Evolutionary conservation across 192 early-diverging fungal genomes (phyloP).

Genomic region (Umbelopsis isabellina): DNA sequence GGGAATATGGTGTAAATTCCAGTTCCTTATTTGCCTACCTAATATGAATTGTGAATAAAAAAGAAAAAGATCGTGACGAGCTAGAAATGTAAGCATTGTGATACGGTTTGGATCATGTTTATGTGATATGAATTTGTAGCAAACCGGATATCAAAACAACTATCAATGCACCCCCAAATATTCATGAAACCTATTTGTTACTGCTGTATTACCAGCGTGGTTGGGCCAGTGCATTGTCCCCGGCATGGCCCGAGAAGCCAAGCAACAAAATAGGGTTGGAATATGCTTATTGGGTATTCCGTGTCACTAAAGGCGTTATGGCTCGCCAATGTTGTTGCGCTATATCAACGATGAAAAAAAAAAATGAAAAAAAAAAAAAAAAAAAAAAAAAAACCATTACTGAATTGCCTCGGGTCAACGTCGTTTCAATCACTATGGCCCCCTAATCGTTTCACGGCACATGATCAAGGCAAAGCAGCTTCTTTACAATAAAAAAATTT

Average conservation of each 20-base stretch:
- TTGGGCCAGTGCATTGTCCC: conserved; percentile 17
- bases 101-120: neutral
- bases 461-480: neutral
- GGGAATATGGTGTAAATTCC: neutral
- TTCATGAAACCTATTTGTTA: neutral
- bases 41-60: no score
- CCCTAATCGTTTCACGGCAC: conserved; percentile 2
- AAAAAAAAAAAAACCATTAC: no score
- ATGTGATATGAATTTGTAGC: conserved; percentile 18
- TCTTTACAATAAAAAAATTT: neutral
- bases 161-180: conserved; percentile 1
- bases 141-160: neutral
- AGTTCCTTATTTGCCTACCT: no score
- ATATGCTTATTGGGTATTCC: conserved; percentile 1
- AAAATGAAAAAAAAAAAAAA: no score
- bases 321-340: conserved; percentile 8
- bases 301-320: neutral
- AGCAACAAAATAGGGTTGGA: neutral
- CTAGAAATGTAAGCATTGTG: neutral
- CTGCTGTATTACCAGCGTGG: conserved; percentile 20
- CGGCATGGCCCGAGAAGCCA: conserved; percentile 18
- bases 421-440: neutral
- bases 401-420: no score
- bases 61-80: no score
- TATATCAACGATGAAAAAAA: no score